Evolutionary conservation across 768 basidiomycete species (phyloP).

Genomic region (Melanogaster broomeanus): DNA sequence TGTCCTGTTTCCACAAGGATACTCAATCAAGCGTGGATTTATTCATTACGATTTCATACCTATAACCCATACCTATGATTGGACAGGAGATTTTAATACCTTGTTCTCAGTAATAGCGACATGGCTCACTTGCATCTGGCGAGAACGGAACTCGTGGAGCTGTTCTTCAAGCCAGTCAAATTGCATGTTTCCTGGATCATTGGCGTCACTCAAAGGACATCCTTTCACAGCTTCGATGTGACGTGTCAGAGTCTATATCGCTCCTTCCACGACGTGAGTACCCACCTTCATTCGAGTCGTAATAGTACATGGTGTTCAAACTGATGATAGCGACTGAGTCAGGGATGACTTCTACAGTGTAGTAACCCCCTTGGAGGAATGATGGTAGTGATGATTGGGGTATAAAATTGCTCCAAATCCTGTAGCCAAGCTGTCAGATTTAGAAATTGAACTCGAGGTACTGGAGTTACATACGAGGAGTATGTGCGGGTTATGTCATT

Average conservation of each 20-base stretch:
- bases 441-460: background rate
- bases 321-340: conserved; percentile 76
- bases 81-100: background rate
- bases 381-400: conserved; percentile 74
- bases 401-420: conserved; percentile 82
- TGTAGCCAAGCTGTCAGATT: conserved; percentile 27
- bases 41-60: conserved; percentile 23
- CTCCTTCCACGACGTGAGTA: conserved; percentile 1
- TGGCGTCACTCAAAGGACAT: conserved; percentile 58
- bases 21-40: conserved; percentile 16
- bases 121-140: conserved; percentile 71
- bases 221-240: conserved; percentile 67
- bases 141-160: conserved; percentile 61
- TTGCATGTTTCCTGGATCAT: conserved; percentile 87
- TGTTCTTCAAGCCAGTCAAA: conserved; percentile 92
- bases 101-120: background rate
- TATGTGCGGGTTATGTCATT: conserved; percentile 71
- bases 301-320: conserved; percentile 91
- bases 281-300: conserved; percentile 83
- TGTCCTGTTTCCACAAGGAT: conserved; percentile 56
- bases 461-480: conserved; percentile 51
- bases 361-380: conserved; percentile 89
- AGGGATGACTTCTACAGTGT: conserved; percentile 75
- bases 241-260: conserved; percentile 7
- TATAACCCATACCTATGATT: conserved; percentile 48